Evolutionary conservation across 768 basidiomycete genomes (phyloP).

Genomic region (Kwoniella europaea): DNA sequence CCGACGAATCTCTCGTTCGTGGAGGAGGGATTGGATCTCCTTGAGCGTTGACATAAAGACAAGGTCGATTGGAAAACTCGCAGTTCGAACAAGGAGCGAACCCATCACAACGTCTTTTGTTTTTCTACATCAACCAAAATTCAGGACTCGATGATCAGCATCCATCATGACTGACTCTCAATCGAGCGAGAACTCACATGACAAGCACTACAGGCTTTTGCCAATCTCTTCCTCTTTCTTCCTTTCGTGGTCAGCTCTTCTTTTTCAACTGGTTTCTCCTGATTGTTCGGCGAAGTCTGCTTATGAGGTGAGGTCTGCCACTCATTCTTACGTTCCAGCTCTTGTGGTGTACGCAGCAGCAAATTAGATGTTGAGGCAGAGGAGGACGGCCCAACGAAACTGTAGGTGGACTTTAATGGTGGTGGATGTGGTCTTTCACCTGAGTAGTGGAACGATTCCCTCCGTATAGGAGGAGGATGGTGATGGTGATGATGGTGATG

Average conservation of each 20-base stretch:
- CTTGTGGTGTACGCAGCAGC: conserved; percentile 13
- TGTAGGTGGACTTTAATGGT: conserved; percentile 19
- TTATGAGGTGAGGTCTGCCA: conserved; percentile 7
- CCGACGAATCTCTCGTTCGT: conserved; percentile 41
- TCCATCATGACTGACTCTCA: too few relatives aligned
- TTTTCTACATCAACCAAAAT: conserved; percentile 40
- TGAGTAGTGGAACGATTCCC: conserved; percentile 25
- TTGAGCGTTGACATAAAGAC: conserved; percentile 54
- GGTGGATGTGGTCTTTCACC: conserved; percentile 27
- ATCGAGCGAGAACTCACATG: conserved; percentile 45
- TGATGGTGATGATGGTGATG: conserved; percentile 2
- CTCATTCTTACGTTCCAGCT: conserved; percentile 8
- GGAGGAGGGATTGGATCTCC: conserved; percentile 56
- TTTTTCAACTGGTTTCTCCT: conserved; percentile 14
- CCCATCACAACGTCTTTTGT: conserved; percentile 57
- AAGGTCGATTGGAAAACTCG: conserved; percentile 55
- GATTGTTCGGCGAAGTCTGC: conserved; percentile 2
- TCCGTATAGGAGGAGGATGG: conserved; percentile 8
- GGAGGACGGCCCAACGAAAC: background rate
- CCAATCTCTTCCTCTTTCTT: conserved; percentile 56
- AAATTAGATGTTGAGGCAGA: conserved; percentile 11
- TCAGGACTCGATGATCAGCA: background rate
- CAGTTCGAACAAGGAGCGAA: conserved; percentile 58
- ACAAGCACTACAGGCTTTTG: conserved; percentile 58
- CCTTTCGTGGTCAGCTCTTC: conserved; percentile 57